Base-by-base conservation (phyloP, 1,284 basidiomycete species). In the Cystobasidium pallidum region DNA sequence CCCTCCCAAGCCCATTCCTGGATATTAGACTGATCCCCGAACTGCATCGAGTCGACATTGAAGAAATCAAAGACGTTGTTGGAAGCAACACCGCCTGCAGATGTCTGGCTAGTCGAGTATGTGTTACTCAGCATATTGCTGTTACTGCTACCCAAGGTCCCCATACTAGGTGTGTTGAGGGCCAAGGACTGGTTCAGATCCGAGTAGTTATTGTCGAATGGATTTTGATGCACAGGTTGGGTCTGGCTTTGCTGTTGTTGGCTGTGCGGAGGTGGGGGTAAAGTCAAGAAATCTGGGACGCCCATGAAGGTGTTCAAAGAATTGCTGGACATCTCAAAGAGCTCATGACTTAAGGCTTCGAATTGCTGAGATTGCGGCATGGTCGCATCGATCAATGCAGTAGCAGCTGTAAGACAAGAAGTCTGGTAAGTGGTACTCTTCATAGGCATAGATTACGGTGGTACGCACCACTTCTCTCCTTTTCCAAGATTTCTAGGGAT, bases 331-430 rank as follows among this genome's bases (percentile, higher is more conserved):
- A 64, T 64, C 28, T 64, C 45, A 30, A 64, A 64, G 0, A 64
- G 47, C 34, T 64, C 62, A 19, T 64, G 62, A 51, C 62, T 64
- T 11, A 64, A 32, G 51, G 62, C 62, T 51, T 64, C 62, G 47
- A 64, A 64, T 34, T 64, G 62, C 26, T 51, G 62, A 15, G 62
- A 64, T 36, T 64, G 62, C n/a, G 62, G 47, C 62, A 61, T 61
- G 7, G 58, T 61, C 1, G 58, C 58, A 30, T 61, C 58, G 36
- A 61, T 28, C 24, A 61, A 45, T 3, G 58, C 34, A 1, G 39
- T 43, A 28, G 58, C 39, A 26, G 58, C 58, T 61, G 34, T 43
- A 28, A 21, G 19, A 21, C 2, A 49, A 3, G 26, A 41, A 6
- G 2, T 39, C 17, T 58, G 7, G 39, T 36, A 3, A 43, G 24